Evolutionary conservation across 176 grass and related monocot genomes (phyloP), one percentile per base, ranked within the genome.

Genomic region (Typha latifolia): DNA sequence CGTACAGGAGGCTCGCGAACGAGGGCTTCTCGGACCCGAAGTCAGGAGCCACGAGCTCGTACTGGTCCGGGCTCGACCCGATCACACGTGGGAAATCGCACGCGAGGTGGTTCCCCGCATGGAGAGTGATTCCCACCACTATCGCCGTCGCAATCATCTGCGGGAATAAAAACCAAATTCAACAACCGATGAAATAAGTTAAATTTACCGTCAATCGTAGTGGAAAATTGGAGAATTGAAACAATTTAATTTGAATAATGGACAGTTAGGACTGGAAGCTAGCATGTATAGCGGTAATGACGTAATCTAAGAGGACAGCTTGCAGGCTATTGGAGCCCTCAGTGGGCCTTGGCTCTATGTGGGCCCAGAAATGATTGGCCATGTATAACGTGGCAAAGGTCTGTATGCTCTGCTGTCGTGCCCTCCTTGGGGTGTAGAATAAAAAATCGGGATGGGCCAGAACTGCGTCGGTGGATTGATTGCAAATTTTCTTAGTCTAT

Each of bases 91-190:
- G 94, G 72, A 99, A 99, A 77, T 99, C 94, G 53, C 94, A 99
- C 26, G 86, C 86, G 67, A 99, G 73, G 49, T 99, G 94, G 84
- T 91, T 99, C 47, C 94, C 94, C 8, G 94, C 94, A 76, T 99
- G 94, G 20, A 99, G 75, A 51, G 86, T 84, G 70, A 90, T 93
- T 5, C 81, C 94, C 1, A 90, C 72, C 80, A 93, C 94, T 51
- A 93, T 93, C 20, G 94, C 94, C 67, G 89, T 93, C 71, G 94
- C 94, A 43, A 99, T 99, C 83, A 92, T 85, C 94, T 99, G 78
- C 47, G 69, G 8, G 66, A 12, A 49, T 10, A 0, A 32, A n/a
- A 12, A 51, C 15, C 14, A 27, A 6, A 63, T 32, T 15, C 26
- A 26, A 49, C 18, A 67, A 65, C 1, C 1, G 1, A 48, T 20